phyloP scores from a whole-genome alignment of 2,329 filamentous ascomycete species.

The Davidsoniella australis region DNA sequence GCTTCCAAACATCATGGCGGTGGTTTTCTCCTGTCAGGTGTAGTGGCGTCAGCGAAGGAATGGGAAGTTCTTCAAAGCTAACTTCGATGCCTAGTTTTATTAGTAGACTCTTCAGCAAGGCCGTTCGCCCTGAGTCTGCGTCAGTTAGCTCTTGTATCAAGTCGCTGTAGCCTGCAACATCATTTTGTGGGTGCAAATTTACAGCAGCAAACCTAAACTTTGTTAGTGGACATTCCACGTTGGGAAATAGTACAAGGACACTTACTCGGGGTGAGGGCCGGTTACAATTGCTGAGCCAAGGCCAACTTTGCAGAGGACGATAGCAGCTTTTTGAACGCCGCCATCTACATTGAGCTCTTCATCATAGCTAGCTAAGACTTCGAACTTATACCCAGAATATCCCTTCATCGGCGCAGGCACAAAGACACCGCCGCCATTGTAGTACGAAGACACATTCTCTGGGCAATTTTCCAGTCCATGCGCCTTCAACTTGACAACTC shows the following conservation, averaged over 20 bases:
- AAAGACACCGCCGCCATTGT: slow-evolving; percentile 89
- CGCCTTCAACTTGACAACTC: slow-evolving; percentile 51
- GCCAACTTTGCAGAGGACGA: slow-evolving; percentile 70
- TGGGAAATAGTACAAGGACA: not conserved
- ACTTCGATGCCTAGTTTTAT: slow-evolving; percentile 67
- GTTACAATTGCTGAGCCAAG: slow-evolving; percentile 66
- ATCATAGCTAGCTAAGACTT: slow-evolving; percentile 67
- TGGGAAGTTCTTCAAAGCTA: slow-evolving; percentile 46
- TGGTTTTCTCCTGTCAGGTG: slow-evolving; percentile 56
- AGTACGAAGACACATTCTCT: slow-evolving; percentile 58
- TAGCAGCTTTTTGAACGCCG: slow-evolving; percentile 55
- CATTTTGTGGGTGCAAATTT: slow-evolving; percentile 54
- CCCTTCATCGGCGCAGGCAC: slow-evolving; percentile 44
- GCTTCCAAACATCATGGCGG: slow-evolving; percentile 45
- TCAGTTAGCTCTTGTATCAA: slow-evolving; percentile 50
- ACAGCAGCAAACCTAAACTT: slow-evolving; percentile 57
- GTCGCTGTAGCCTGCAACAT: slow-evolving; percentile 50
- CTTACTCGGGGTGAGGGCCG: slow-evolving; percentile 79
- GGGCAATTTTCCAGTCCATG: slow-evolving; percentile 37
- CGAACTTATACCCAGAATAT: slow-evolving; percentile 29
- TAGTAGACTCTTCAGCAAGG: slow-evolving; percentile 67
- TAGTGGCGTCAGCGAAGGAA: slow-evolving; percentile 65
- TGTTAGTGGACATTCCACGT: slow-evolving; percentile 9
- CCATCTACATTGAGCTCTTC: slow-evolving; percentile 61
- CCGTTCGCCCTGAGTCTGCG: slow-evolving; percentile 51